Evolutionary conservation across 306 rosid species (phyloP).

Genomic region (Dalbergia oliveri): DNA sequence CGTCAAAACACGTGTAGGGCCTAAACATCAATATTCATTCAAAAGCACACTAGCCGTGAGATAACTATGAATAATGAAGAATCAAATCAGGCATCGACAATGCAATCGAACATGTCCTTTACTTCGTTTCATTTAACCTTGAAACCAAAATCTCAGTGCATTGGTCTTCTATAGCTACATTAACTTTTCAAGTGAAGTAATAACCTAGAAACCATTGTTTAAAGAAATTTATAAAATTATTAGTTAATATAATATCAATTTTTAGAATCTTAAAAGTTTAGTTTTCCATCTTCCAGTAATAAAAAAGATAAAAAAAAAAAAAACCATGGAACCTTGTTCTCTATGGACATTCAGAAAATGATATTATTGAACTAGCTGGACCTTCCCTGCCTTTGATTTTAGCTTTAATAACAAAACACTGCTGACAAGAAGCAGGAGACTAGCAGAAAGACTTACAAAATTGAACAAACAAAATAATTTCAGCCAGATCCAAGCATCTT

Average conservation of each 20-base stretch:
- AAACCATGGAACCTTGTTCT: slow-evolving; percentile 1
- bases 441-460: slow-evolving; percentile 7
- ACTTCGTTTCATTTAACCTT: background rate
- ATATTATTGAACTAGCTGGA: slow-evolving; percentile 10
- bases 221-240: slow-evolving; percentile 12
- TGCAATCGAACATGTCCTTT: slow-evolving; percentile 30
- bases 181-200: background rate
- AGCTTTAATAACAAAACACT: slow-evolving; percentile 15
- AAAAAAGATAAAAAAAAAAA: slow-evolving; percentile 19
- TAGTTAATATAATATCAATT: background rate
- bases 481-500: slow-evolving; percentile 1
- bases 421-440: slow-evolving; percentile 10
- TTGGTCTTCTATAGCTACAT: background rate
- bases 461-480: slow-evolving; percentile 12
- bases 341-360: background rate
- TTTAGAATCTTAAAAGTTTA: background rate
- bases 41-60: background rate
- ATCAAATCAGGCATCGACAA: slow-evolving; percentile 30
- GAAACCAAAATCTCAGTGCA: slow-evolving; percentile 13
- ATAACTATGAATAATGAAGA: background rate
- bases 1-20: slow-evolving; percentile 18
- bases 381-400: background rate
- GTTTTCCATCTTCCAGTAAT: background rate
- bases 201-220: slow-evolving; percentile 4
- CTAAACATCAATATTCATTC: slow-evolving; percentile 26